Percentiles rank a stretch among this genome's conserved stretches.
Conservation (phyloP, 306 rosid species). For the Quercus suber region DNA sequence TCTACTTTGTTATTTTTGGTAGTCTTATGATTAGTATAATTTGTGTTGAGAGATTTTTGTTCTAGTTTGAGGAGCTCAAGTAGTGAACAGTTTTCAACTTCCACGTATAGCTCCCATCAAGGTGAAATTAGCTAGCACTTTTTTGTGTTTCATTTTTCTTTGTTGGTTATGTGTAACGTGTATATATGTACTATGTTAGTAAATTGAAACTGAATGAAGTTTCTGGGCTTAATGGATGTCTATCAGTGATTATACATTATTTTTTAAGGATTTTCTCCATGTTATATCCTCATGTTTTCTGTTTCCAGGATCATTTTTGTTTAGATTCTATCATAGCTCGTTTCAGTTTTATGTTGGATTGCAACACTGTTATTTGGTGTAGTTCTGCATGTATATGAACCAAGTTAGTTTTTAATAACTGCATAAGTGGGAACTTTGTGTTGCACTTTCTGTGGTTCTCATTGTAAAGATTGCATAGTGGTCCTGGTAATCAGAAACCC, state of each 20-base stretch:
- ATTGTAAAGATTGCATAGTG: background rate
- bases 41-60: conserved; percentile 30
- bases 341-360: background rate
- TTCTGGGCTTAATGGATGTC: conserved; percentile 7
- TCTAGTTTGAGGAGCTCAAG: conserved; percentile 31
- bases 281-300: background rate
- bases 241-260: background rate
- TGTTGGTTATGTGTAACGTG: conserved; percentile 15
- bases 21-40: conserved; percentile 26
- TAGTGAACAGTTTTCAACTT: conserved; percentile 29
- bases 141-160: conserved; percentile 14
- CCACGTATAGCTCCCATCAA: conserved; percentile 14
- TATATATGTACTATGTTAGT: conserved; percentile 21
- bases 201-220: conserved; percentile 24
- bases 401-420: background rate
- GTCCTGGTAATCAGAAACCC: background rate
- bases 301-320: background rate
- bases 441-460: background rate
- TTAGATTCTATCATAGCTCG: background rate
- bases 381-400: background rate
- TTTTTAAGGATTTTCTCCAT: background rate
- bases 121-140: conserved; percentile 21
- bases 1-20: background rate
- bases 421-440: background rate
- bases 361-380: too few species aligned